These are phyloP conservation scores for Trifolium fragiferum DNA, from an alignment of 306 rosid genomes.

Conservation along the genomic window DNA sequence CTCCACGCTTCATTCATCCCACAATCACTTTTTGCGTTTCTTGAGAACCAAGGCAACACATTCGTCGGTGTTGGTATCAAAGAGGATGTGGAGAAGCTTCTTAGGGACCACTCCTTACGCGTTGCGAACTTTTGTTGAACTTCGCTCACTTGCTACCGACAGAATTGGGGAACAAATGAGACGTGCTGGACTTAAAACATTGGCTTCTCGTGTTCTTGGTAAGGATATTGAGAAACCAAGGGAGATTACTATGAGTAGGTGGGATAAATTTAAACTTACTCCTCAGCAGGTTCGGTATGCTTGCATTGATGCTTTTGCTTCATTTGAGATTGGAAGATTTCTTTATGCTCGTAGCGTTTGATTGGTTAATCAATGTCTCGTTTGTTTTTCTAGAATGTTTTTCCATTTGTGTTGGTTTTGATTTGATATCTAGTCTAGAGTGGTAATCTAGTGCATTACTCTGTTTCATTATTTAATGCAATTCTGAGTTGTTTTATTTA, in stretches of 20 bases:
- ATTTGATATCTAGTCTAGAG: no score
- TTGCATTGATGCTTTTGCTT: constrained; percentile 45
- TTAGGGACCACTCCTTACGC: constrained; percentile 4
- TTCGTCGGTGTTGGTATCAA: constrained; percentile 49
- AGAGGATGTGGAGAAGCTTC: constrained; percentile 46
- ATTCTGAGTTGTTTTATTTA: no score
- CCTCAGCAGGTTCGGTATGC: constrained; percentile 48
- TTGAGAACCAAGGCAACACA: constrained; percentile 11
- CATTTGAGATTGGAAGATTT: constrained; percentile 40
- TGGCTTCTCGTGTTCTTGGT: constrained; percentile 38
- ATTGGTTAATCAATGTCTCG: background rate
- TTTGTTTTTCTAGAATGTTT: background rate
- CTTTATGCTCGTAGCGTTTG: background rate
- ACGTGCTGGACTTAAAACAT: constrained; percentile 16
- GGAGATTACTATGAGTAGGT: constrained; percentile 31
- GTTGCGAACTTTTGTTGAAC: constrained; percentile 41
- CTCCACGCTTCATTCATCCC: constrained; percentile 41
- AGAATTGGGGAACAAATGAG: background rate
- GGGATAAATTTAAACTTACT: constrained; percentile 40
- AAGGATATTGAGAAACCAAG: constrained; percentile 39
- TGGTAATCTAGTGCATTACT: background rate
- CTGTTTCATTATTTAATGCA: background rate
- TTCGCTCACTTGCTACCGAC: constrained; percentile 33
- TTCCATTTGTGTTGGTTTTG: background rate
- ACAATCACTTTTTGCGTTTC: constrained; percentile 26